Percentiles rank a stretch among this genome's conserved stretches.
phyloP scores from a whole-genome alignment of 2,329 filamentous ascomycete genomes.

The Scedosporium boydii region DNA sequence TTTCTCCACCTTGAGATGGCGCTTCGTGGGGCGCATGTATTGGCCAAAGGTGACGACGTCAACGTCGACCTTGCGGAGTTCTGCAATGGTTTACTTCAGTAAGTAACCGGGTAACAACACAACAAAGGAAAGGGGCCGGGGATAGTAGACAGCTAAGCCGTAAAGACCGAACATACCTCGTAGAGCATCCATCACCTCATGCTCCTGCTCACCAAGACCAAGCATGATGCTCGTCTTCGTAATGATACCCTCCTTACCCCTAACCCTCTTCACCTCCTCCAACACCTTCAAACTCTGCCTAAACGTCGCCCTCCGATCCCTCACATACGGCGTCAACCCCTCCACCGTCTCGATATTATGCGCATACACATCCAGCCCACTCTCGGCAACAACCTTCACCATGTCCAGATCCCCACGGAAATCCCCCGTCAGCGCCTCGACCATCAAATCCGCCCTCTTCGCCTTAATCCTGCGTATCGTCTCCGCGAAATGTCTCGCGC shows the following conservation, averaged over 20 bases:
- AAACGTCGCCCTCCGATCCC: constrained; percentile 85
- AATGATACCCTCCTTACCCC: constrained; percentile 60
- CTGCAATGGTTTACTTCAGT: constrained; percentile 24
- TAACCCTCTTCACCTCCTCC: constrained; percentile 68
- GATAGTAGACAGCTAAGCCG: too few relatives aligned
- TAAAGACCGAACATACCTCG: constrained; percentile 33
- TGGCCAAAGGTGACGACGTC: constrained; percentile 99
- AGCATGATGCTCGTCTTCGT: constrained; percentile 99
- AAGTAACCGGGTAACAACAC: too few relatives aligned
- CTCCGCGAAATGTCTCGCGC: constrained; percentile 82
- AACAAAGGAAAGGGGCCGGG: too few relatives aligned
- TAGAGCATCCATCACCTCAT: constrained; percentile 72
- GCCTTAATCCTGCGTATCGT: constrained; percentile 91
- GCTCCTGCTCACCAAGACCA: constrained; percentile 83
- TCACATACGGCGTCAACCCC: constrained; percentile 77
- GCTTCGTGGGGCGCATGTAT: constrained; percentile 98
- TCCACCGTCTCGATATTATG: constrained; percentile 97
- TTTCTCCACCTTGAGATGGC: constrained; percentile 92
- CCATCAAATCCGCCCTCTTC: constrained; percentile 66
- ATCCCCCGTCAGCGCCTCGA: constrained; percentile 81
- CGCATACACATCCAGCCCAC: constrained; percentile 89
- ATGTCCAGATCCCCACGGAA: constrained; percentile 78
- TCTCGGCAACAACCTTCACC: constrained; percentile 74
- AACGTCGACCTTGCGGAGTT: constrained; percentile 70
- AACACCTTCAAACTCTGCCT: constrained; percentile 75